Conservation (phyloP, 2,329 filamentous ascomycete genomes). For the Monosporascus sp. region DNA sequence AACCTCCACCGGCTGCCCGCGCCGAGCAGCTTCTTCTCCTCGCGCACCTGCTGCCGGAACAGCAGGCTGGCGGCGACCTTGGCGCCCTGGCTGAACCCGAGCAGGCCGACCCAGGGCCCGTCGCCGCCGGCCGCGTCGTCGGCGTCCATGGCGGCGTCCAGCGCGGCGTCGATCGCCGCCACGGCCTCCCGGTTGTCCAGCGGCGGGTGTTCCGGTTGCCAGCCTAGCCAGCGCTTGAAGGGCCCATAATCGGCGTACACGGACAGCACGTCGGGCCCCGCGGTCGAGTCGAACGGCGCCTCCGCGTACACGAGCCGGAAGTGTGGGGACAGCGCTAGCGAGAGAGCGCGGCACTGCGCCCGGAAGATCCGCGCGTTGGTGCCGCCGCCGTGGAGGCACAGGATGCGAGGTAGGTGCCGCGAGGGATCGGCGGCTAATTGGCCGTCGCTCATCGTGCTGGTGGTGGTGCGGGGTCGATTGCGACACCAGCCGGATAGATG, state of each 20-base stretch:
- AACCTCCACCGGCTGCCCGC: conserved; percentile 43
- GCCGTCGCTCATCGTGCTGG: not conserved
- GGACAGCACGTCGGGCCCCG: conserved; percentile 56
- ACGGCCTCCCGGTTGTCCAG: conserved; percentile 41
- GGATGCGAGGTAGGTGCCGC: conserved; percentile 55
- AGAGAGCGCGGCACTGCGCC: conserved; percentile 56
- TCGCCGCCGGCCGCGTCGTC: conserved; percentile 46
- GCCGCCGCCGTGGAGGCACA: conserved; percentile 78
- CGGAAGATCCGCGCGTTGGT: conserved; percentile 67
- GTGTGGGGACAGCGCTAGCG: conserved; percentile 39
- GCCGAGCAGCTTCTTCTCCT: not conserved
- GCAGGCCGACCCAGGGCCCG: conserved; percentile 53
- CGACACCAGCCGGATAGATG: no score
- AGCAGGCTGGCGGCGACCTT: conserved; percentile 57
- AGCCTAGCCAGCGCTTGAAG: conserved; percentile 59
- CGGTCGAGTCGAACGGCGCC: conserved; percentile 57
- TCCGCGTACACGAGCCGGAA: conserved; percentile 72
- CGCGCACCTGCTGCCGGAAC: conserved; percentile 54
- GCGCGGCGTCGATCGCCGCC: conserved; percentile 33
- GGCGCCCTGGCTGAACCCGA: conserved; percentile 65
- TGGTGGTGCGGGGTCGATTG: no score
- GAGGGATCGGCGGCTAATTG: conserved; percentile 9
- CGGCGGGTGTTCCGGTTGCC: conserved; percentile 50
- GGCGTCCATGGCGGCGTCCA: conserved; percentile 42
- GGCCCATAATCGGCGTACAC: conserved; percentile 64